phyloP scores from a whole-genome alignment of 306 rosid genomes.

The Vicia faba region DNA sequence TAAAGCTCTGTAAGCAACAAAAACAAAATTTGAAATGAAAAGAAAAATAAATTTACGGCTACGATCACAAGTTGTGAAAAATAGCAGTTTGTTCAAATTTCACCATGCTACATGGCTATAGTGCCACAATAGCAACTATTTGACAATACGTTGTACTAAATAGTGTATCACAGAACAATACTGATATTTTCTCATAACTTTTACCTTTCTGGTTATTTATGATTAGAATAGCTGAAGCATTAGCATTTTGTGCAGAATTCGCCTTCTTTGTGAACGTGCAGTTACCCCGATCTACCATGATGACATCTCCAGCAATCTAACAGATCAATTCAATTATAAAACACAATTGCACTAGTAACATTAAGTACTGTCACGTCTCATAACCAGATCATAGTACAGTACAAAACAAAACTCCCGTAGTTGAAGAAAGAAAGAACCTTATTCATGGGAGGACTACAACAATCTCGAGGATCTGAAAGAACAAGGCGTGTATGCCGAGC shows the following conservation, averaged over 20 bases:
- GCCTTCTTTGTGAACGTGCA: conserved; percentile 90
- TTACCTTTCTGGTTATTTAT: conserved; percentile 81
- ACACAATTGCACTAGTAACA: conserved; percentile 26
- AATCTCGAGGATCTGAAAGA: conserved; percentile 80
- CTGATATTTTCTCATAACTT: neutral
- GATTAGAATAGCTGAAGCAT: conserved; percentile 95
- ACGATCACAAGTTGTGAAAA: neutral
- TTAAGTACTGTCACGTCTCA: neutral
- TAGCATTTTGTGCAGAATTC: conserved; percentile 74
- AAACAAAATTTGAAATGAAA: conserved; percentile 31
- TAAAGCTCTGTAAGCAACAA: conserved; percentile 72
- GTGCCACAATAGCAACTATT: neutral
- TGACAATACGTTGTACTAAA: neutral
- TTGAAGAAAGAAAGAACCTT: conserved; percentile 59
- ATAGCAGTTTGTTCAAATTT: neutral
- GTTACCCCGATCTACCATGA: conserved; percentile 85
- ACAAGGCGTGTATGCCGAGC: conserved; percentile 69
- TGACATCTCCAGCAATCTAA: conserved; percentile 84
- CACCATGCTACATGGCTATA: neutral
- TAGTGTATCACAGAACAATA: neutral
- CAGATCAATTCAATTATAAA: conserved; percentile 30
- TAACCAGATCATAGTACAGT: conserved; percentile 16
- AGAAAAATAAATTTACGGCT: conserved; percentile 7
- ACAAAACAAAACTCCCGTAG: conserved; percentile 12
- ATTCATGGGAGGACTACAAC: conserved; percentile 67